Evolutionary conservation across 2,329 filamentous ascomycete species (phyloP).

Genomic region (Trichophyton rubrum): DNA sequence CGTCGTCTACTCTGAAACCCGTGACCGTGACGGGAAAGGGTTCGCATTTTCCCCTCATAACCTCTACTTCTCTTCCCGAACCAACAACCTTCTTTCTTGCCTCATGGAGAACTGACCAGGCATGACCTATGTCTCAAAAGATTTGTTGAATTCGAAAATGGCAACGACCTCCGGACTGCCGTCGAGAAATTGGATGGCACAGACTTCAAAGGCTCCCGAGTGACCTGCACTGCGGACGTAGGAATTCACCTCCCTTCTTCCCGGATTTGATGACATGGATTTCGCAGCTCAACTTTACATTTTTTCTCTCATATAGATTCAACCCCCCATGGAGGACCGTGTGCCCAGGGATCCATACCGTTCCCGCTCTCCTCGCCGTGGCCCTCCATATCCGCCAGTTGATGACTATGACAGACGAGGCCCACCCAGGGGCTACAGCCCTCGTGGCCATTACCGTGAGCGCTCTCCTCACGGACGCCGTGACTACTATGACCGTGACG

Average conservation of each 20-base stretch:
- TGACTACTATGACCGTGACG: slow-evolving; percentile 76
- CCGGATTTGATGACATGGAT: slow-evolving; percentile 10
- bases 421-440: slow-evolving; percentile 71
- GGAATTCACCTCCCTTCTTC: slow-evolving; percentile 22
- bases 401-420: slow-evolving; percentile 79
- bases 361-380: slow-evolving; percentile 67
- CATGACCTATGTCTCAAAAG: slow-evolving; percentile 24
- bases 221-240: slow-evolving; percentile 82
- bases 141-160: slow-evolving; percentile 96
- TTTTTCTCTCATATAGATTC: slow-evolving; percentile 42
- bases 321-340: slow-evolving; percentile 52
- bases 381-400: slow-evolving; percentile 43
- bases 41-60: slow-evolving; percentile 37
- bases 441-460: slow-evolving; percentile 74
- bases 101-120: slow-evolving; percentile 6
- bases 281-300: slow-evolving; percentile 18
- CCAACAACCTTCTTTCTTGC: neutral
- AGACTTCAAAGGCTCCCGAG: slow-evolving; percentile 82
- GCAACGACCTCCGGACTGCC: slow-evolving; percentile 73
- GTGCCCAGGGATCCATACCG: slow-evolving; percentile 57
- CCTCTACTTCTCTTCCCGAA: no score
- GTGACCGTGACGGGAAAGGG: slow-evolving; percentile 86
- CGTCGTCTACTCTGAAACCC: slow-evolving; percentile 96
- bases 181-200: slow-evolving; percentile 88
- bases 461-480: slow-evolving; percentile 64